Evolutionary conservation across 2,329 filamentous ascomycete species (phyloP).

Genomic region (Chrysosporium keratinophilum): DNA sequence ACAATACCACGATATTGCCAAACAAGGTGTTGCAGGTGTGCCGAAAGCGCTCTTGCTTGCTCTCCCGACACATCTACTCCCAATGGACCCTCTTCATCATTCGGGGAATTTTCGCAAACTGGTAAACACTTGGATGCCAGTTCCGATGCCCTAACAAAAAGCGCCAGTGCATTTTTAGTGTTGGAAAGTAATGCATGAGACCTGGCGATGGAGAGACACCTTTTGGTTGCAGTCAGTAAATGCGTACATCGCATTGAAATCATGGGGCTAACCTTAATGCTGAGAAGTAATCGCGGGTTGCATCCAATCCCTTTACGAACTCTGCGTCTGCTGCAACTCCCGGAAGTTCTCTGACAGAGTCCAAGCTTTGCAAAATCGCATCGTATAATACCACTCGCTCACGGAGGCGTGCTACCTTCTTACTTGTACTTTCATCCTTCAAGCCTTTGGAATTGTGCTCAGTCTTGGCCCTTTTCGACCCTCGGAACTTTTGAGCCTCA

Average conservation of each 20-base stretch:
- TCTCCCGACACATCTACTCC: slow-evolving; percentile 56
- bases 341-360: slow-evolving; percentile 78
- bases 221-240: slow-evolving; percentile 25
- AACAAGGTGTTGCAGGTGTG: slow-evolving; percentile 58
- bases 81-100: slow-evolving; percentile 42
- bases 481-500: slow-evolving; percentile 34
- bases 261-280: slow-evolving; percentile 60
- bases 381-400: slow-evolving; percentile 87
- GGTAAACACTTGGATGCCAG: slow-evolving; percentile 47
- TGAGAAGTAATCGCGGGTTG: slow-evolving; percentile 71
- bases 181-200: slow-evolving; percentile 68
- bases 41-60: slow-evolving; percentile 50
- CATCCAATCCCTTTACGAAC: slow-evolving; percentile 67
- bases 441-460: slow-evolving; percentile 39
- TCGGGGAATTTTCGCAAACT: slow-evolving; percentile 18
- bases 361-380: slow-evolving; percentile 78
- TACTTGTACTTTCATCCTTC: slow-evolving; percentile 58
- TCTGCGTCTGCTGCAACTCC: slow-evolving; percentile 75
- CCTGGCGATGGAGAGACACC: slow-evolving; percentile 72
- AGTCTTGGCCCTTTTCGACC: slow-evolving; percentile 41
- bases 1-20: slow-evolving; percentile 77
- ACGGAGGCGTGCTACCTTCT: slow-evolving; percentile 67
- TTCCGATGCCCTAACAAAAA: slow-evolving; percentile 62
- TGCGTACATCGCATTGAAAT: background rate
- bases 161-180: slow-evolving; percentile 69